A percentile compares a stretch with the other conserved stretches of the same genome.
Evolutionary conservation across 768 basidiomycete species (phyloP).

Genomic region (Solioccasus polychromus): DNA sequence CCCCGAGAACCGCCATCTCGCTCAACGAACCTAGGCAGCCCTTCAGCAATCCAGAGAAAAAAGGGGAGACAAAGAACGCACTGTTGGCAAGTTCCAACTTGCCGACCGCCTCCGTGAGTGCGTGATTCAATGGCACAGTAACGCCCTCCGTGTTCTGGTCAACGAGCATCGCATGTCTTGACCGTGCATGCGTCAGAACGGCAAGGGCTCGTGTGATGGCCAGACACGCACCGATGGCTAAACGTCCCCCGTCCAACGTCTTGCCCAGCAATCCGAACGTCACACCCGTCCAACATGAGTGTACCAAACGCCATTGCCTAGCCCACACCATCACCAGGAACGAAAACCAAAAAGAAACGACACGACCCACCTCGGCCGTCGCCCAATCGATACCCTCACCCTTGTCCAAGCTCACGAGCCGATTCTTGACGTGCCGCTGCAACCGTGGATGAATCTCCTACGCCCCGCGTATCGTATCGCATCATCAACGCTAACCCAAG

Average conservation of each 20-base stretch:
- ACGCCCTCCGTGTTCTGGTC: constrained; percentile 82
- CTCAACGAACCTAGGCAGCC: constrained; percentile 75
- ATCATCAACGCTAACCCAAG: neutral
- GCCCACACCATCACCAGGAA: too few relatives aligned
- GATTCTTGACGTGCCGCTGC: constrained; percentile 73
- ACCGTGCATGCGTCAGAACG: too few relatives aligned
- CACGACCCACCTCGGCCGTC: constrained; percentile 78
- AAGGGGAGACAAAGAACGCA: constrained; percentile 33
- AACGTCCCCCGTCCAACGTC: constrained; percentile 92
- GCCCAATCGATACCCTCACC: constrained; percentile 85
- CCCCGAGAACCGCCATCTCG: constrained; percentile 86
- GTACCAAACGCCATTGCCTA: constrained; percentile 88
- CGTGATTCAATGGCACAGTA: constrained; percentile 77
- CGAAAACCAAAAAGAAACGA: too few relatives aligned
- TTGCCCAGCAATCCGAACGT: constrained; percentile 89
- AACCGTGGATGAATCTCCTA: constrained; percentile 80
- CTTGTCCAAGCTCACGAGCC: constrained; percentile 64
- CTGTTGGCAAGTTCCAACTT: constrained; percentile 88
- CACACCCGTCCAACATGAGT: constrained; percentile 75
- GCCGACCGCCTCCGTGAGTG: constrained; percentile 49
- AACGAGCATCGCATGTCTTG: constrained; percentile 85
- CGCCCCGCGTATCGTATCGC: too few relatives aligned
- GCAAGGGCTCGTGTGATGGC: neutral
- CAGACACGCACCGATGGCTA: constrained; percentile 56
- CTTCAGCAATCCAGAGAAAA: neutral